phyloP scores from a whole-genome alignment of 78 protist species.

The Dictyostelium capitatum region DNA sequence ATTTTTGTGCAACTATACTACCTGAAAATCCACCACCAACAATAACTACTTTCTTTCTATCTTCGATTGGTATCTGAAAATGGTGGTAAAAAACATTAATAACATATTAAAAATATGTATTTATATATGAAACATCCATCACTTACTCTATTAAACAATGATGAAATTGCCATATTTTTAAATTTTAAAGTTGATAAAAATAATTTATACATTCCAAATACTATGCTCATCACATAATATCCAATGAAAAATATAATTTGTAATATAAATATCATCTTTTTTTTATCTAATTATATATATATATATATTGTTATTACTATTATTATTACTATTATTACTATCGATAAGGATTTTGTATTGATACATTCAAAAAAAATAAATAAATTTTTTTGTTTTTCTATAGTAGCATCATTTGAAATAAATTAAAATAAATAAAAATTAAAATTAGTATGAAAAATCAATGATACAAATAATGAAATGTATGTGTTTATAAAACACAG shows the following conservation, averaged over 20 bases:
- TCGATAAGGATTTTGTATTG: too few relatives aligned
- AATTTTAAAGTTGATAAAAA: background rate
- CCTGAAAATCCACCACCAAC: slow-evolving; percentile 85
- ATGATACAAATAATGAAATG: too few relatives aligned
- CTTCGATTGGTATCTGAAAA: slow-evolving; percentile 78
- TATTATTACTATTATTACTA: too few relatives aligned
- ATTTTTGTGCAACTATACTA: slow-evolving; percentile 77
- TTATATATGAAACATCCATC: background rate
- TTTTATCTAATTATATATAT: too few relatives aligned
- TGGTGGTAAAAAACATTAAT: too few relatives aligned
- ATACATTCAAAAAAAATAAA: too few relatives aligned
- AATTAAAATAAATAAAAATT: too few relatives aligned
- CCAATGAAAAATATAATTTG: background rate
- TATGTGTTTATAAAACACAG: too few relatives aligned
- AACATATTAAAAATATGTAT: background rate
- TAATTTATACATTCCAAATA: slow-evolving; percentile 1
- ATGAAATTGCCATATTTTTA: background rate
- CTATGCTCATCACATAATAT: background rate
- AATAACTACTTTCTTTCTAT: slow-evolving; percentile 76
- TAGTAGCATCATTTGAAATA: too few relatives aligned
- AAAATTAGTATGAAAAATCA: too few relatives aligned
- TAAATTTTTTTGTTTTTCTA: too few relatives aligned
- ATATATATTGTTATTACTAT: too few relatives aligned
- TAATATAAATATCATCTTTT: background rate
- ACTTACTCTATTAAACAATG: slow-evolving; percentile 2